phyloP scores from a whole-genome alignment of 805 yeast species.

The Schizosaccharomyces lindneri region DNA sequence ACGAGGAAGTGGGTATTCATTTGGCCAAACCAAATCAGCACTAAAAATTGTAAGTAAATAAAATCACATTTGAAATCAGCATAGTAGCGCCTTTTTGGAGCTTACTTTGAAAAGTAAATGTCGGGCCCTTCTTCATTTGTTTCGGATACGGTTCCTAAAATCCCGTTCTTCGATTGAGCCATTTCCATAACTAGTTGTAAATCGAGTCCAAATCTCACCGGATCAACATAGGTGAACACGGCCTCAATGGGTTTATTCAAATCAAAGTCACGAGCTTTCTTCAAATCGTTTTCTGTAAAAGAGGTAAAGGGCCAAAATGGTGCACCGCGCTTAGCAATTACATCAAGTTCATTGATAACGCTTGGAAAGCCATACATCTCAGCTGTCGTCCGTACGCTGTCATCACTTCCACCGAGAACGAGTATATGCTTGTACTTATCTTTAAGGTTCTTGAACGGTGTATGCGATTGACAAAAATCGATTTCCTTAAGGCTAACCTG shows the following conservation, averaged over 20 bases:
- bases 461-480: conserved; percentile 68
- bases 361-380: conserved; percentile 42
- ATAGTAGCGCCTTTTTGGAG: conserved; percentile 12
- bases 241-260: conserved; percentile 56
- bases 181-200: conserved; percentile 72
- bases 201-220: conserved; percentile 82
- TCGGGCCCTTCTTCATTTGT: conserved; percentile 8
- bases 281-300: conserved; percentile 20
- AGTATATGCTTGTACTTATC: conserved; percentile 33
- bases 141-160: conserved; percentile 56
- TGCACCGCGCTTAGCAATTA: conserved; percentile 27
- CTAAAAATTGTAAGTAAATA: conserved; percentile 46
- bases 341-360: conserved; percentile 50
- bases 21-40: conserved; percentile 83
- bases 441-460: conserved; percentile 48
- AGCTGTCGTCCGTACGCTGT: conserved; percentile 51
- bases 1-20: conserved; percentile 55
- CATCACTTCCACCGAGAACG: conserved; percentile 63
- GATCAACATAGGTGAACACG: conserved; percentile 71
- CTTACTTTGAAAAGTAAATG: conserved; percentile 1
- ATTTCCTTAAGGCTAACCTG: conserved; percentile 41
- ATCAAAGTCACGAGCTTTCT: conserved; percentile 16
- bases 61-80: conserved; percentile 49
- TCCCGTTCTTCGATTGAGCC: conserved; percentile 49
- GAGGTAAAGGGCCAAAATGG: conserved; percentile 44